Evolutionary conservation across 1,139 yeast species (phyloP).

Genomic region (Yamadazyma sp.): DNA sequence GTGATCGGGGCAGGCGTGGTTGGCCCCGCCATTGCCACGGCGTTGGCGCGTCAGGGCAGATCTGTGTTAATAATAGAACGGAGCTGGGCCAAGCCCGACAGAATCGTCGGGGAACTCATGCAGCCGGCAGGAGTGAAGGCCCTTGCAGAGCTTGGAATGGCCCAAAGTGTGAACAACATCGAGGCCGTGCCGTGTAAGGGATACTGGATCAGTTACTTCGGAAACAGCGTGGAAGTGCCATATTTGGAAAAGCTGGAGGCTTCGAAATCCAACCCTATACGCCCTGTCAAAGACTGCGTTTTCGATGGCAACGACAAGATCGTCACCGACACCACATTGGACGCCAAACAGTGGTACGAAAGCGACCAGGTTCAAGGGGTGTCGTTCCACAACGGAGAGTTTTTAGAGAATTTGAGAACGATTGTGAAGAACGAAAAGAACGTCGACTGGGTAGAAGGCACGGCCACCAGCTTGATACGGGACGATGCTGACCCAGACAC

Average conservation of each 20-base stretch:
- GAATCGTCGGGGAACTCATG: constrained; percentile 94
- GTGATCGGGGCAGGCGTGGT: constrained; percentile 94
- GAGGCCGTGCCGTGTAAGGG: constrained; percentile 81
- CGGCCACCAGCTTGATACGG: constrained; percentile 64
- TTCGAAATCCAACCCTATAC: constrained; percentile 39
- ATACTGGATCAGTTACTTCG: constrained; percentile 71
- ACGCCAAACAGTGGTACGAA: constrained; percentile 55
- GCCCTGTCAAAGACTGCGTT: constrained; percentile 57
- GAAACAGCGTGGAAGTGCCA: constrained; percentile 55
- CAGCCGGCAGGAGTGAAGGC: constrained; percentile 95
- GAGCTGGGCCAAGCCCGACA: constrained; percentile 88
- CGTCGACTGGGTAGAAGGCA: constrained; percentile 79
- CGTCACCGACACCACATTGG: constrained; percentile 48
- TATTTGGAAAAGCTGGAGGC: constrained; percentile 67
- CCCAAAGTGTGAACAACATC: constrained; percentile 73
- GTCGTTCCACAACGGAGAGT: constrained; percentile 90
- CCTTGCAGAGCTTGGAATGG: constrained; percentile 76
- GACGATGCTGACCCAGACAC: constrained; percentile 47
- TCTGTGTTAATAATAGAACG: constrained; percentile 75
- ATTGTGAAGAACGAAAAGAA: constrained; percentile 68
- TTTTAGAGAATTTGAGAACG: constrained; percentile 72
- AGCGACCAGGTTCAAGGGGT: constrained; percentile 70
- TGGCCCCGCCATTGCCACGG: constrained; percentile 92
- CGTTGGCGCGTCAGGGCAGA: constrained; percentile 87
- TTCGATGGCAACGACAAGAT: constrained; percentile 57